Conservation (phyloP, 225 moss, liverwort and hornwort species). For the Sphagnum contortum region DNA sequence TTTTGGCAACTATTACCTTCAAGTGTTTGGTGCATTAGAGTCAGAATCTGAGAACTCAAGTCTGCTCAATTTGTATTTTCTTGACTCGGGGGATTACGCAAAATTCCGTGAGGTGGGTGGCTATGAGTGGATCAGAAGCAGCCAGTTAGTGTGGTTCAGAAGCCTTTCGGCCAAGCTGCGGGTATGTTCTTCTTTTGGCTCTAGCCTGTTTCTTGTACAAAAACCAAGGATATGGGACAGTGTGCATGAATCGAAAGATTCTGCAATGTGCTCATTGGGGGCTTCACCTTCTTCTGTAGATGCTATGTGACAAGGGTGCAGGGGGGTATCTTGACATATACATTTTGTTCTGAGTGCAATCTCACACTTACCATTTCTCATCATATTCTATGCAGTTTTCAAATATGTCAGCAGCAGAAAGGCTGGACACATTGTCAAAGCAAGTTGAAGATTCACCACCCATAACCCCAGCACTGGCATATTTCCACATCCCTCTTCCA, state of each 20-base stretch:
- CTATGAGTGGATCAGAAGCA: slow-evolving; percentile 89
- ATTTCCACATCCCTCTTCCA: slow-evolving; percentile 90
- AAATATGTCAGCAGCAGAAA: too few species aligned
- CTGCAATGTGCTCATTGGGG: too few species aligned
- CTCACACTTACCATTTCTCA: too few species aligned
- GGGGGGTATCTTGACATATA: too few species aligned
- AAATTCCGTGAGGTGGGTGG: slow-evolving; percentile 68
- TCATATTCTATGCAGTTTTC: too few species aligned
- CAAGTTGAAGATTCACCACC: neutral
- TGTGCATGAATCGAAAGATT: too few species aligned
- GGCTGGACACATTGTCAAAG: too few species aligned
- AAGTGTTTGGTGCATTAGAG: slow-evolving; percentile 62
- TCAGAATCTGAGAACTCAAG: slow-evolving; percentile 46
- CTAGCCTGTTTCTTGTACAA: slow-evolving; percentile 1
- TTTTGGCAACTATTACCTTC: slow-evolving; percentile 80
- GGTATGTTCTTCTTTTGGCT: slow-evolving; percentile 22
- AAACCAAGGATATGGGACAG: neutral
- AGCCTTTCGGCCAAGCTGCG: slow-evolving; percentile 56
- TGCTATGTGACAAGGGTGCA: too few species aligned
- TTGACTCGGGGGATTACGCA: slow-evolving; percentile 90
- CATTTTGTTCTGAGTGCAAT: too few species aligned
- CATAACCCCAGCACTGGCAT: slow-evolving; percentile 72
- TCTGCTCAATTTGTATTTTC: slow-evolving; percentile 84
- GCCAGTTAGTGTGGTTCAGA: slow-evolving; percentile 85
- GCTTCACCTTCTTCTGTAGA: too few species aligned